Base-by-base conservation (phyloP, 768 basidiomycete genomes). In the Mycena epipterygia region DNA sequence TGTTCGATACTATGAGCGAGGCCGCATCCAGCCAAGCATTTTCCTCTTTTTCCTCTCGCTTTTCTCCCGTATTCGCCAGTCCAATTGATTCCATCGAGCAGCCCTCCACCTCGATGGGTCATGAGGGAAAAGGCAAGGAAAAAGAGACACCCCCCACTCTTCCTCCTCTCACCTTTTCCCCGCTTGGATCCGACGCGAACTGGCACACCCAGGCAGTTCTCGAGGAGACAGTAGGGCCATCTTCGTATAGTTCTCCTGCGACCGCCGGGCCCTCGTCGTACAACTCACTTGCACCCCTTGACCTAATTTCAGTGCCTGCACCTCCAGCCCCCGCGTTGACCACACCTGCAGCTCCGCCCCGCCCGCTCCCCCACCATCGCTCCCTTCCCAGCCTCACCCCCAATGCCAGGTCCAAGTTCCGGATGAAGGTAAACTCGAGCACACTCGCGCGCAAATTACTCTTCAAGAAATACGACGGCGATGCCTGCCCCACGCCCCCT, bases 81-180 rank as follows among this genome's bases (percentile, higher is more conserved):
- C 73, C 67, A 32, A 66, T 59, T 57, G 72, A 59, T 65, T 64
- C 73, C 49, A 35, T 67, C 70, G 74, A 70, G 72, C 68, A 69
- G 49, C 42, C 69, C 42, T 63, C 70, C 64, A 57, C 46, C 65
- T 70, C 64, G 66, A 61, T 53, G 56, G 72, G 44, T 53, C 58
- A 67, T 37, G 62, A 59, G 76, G 87, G 86, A 32, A 94, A 91
- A 81, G 89, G 86, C 74, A 92, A 87, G 80, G 90, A 84, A 61
- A 80, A 77, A 74, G 82, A 84, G 76, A 67, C 77, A 37, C 88
- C 91, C 52, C 90, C 92, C 67, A 84, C 84, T 77, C 84, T 93
- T 69, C 91, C 93, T 68, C 91, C 92, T 70, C 83, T 93, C 67
- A 81, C 85, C 35, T 90, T 94, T 75, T 84, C 88, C 58, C 83